Evolutionary conservation across 805 yeast genomes (phyloP).

Genomic region (Maudiozyma serrabonitensis): DNA sequence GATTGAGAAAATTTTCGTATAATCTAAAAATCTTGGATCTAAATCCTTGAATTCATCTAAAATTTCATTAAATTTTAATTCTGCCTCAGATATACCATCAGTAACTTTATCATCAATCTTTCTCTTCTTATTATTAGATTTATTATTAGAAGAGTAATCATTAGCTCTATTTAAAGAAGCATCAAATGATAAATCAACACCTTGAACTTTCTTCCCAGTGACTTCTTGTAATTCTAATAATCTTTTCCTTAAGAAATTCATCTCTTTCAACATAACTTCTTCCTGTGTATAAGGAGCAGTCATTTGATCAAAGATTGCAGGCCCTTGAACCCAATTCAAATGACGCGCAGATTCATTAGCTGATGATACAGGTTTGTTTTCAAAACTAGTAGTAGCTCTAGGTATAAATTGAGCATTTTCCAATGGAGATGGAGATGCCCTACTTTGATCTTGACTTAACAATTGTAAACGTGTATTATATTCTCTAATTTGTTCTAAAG

Average conservation of each 20-base stretch:
- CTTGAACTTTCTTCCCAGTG: conserved; percentile 18
- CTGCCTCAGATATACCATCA: neutral
- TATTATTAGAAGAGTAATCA: conserved; percentile 1
- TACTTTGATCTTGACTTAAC: conserved; percentile 12
- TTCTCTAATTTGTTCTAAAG: conserved; percentile 24
- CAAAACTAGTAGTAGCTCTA: conserved; percentile 15
- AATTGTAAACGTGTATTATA: conserved; percentile 23
- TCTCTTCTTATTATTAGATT: conserved; percentile 2
- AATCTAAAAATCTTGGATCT: conserved; percentile 23
- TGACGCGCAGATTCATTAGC: conserved; percentile 12
- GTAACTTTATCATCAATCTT: neutral
- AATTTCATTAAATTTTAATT: neutral
- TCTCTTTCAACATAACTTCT: conserved; percentile 20
- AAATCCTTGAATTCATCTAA: conserved; percentile 22
- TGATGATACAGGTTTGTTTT: conserved; percentile 17
- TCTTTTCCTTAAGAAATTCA: conserved; percentile 21
- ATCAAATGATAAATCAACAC: conserved; percentile 10
- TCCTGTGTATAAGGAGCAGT: conserved; percentile 18
- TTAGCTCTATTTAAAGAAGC: neutral
- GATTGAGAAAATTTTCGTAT: conserved; percentile 14
- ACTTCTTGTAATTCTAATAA: conserved; percentile 23
- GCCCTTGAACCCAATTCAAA: conserved; percentile 26
- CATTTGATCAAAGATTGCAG: conserved; percentile 23
- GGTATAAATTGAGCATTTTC: conserved; percentile 21
- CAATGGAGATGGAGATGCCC: conserved; percentile 12